These are phyloP conservation scores for Pythium guiyangense DNA, from an alignment of 352 stramenopile species.

Conservation along the genomic window DNA sequence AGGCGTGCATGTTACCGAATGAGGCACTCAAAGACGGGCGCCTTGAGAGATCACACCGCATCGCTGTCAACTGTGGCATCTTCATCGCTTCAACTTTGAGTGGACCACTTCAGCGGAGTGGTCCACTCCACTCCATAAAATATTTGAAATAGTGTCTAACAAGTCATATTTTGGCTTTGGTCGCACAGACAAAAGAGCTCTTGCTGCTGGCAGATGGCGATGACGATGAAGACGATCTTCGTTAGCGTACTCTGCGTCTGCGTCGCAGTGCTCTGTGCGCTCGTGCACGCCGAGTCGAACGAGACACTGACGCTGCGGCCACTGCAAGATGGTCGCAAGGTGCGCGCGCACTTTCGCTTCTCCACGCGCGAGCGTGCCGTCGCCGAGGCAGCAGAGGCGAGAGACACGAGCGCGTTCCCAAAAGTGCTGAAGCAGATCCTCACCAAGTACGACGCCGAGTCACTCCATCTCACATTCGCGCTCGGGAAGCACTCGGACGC, in stretches of 20 bases:
- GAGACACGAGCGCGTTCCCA: constrained; percentile 24
- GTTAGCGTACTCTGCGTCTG: background rate
- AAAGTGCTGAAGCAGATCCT: constrained; percentile 66
- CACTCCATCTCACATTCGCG: constrained; percentile 63
- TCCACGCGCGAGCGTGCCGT: constrained; percentile 17
- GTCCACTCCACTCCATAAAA: no score
- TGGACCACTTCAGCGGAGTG: no score
- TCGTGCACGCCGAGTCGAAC: constrained; percentile 23
- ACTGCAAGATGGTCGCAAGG: constrained; percentile 36
- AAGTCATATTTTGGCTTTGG: no score
- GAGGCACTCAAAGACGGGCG: no score
- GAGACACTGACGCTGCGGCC: constrained; percentile 51
- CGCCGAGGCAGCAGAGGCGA: background rate
- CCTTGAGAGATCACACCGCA: no score
- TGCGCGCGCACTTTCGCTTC: constrained; percentile 58
- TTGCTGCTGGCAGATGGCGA: no score
- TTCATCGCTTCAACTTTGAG: no score
- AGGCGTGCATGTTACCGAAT: background rate
- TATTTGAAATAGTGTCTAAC: no score
- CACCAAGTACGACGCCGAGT: constrained; percentile 60
- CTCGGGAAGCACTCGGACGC: constrained; percentile 53
- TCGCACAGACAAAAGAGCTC: no score
- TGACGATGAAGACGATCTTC: no score
- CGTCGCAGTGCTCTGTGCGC: constrained; percentile 9
- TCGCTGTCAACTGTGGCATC: no score